Percentiles rank a stretch among this genome's conserved stretches.
Evolutionary conservation across 2,329 filamentous ascomycete species (phyloP).

Genomic region (Aspergillaceae sp.): DNA sequence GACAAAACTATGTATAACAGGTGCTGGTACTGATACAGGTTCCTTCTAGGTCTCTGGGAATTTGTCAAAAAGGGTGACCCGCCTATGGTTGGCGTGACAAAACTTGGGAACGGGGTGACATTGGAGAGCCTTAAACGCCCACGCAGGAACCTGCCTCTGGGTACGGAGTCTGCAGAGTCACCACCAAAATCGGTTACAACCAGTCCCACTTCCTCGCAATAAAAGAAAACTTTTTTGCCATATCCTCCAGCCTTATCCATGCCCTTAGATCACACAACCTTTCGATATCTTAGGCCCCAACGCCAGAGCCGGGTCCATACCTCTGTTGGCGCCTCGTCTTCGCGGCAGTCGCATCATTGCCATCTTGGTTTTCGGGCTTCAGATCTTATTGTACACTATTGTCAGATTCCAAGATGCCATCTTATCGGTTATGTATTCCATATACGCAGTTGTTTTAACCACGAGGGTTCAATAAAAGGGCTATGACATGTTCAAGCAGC

Average conservation of each 20-base stretch:
- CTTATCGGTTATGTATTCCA: constrained; percentile 10
- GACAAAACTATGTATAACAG: not conserved
- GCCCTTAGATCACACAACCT: constrained; percentile 4
- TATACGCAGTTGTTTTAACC: constrained; percentile 14
- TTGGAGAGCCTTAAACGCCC: constrained; percentile 75
- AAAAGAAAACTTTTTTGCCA: constrained; percentile 11
- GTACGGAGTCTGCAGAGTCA: constrained; percentile 19
- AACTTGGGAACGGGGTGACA: constrained; percentile 71
- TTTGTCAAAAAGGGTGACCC: constrained; percentile 90
- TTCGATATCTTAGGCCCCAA: constrained; percentile 41
- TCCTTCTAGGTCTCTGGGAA: constrained; percentile 54
- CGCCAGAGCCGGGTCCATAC: constrained; percentile 46
- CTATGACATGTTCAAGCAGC: not conserved
- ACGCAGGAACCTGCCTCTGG: constrained; percentile 53
- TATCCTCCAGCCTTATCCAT: constrained; percentile 7
- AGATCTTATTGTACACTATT: constrained; percentile 34
- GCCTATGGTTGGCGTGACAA: constrained; percentile 85
- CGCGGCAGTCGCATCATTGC: constrained; percentile 27
- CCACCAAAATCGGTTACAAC: constrained; percentile 28
- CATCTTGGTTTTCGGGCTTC: constrained; percentile 28
- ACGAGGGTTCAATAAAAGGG: constrained; percentile 22
- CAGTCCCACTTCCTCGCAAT: constrained; percentile 28
- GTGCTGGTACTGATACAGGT: constrained; percentile 12
- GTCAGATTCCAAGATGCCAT: constrained; percentile 23
- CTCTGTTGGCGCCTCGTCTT: constrained; percentile 44